Evolutionary conservation across 257 asterid species (phyloP), one percentile per base, ranked within the genome.

Genomic region (Catharanthus roseus): DNA sequence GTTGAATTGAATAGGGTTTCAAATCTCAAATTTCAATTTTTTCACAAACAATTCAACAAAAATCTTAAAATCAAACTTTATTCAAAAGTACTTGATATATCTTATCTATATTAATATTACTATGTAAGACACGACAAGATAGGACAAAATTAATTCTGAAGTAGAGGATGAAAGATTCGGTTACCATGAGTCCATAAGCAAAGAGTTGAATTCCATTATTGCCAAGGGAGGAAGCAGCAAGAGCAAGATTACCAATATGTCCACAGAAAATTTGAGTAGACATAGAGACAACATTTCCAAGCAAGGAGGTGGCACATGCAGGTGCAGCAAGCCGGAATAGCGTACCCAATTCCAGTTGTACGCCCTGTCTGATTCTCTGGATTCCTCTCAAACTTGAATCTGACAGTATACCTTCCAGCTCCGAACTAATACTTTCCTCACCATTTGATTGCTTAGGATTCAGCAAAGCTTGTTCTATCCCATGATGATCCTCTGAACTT

Each of bases 201-300:
- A 83, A 70, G 56, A 83, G 81, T 69, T 83, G 87, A 71, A 83
- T 70, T 41, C 87, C 87, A 56, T 66, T 74, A 15, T 83, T 83
- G 47, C 81, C 87, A 7, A 83, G 85, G n/a, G 87, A 80, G 47
- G 83, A 72, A 38, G 85, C 87, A 31, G 87, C 84, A 0, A 82
- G 84, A 45, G 73, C 71, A 56, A 77, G 71, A 72, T 82, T 82
- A 9, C 86, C 78, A 2, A 82, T 78, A 71, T 82, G 86, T 1
- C 86, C 86, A 62, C 86, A 82, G 65, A 74, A 82, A 44, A 83
- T 77, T 72, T 80, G 87, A 5, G 87, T 77, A 1, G 87, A 83
- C 83, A 83, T 75, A 19, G 85, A 80, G 33, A 74, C 72, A 1
- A 83, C 51, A 64, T 77, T 83, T 72, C 78, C 80, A 6, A 83